Evolutionary conservation across 495 filamentous ascomycete genomes (phyloP).

Genomic region (Cercophora samala): DNA sequence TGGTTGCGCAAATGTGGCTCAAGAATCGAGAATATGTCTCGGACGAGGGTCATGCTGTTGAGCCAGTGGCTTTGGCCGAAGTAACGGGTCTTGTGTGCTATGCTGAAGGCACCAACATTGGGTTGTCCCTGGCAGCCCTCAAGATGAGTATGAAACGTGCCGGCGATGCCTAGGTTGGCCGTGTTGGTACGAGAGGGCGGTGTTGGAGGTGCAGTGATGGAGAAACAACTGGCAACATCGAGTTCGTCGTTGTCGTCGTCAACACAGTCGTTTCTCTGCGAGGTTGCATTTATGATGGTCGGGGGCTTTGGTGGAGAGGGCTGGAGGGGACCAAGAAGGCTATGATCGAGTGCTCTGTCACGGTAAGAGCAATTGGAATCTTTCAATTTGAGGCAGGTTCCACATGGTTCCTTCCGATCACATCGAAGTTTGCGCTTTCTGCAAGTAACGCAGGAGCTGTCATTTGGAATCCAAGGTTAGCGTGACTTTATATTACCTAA

Average conservation of each 20-base stretch:
- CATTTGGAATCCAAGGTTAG: neutral
- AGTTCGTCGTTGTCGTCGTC: neutral
- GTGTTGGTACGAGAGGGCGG: constrained; percentile 23
- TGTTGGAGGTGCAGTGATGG: constrained; percentile 17
- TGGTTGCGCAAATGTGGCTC: constrained; percentile 11
- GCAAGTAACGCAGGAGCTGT: constrained; percentile 35
- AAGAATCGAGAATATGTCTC: constrained; percentile 31
- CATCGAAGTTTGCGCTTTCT: constrained; percentile 38
- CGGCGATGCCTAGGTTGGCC: constrained; percentile 1
- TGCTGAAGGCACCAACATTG: constrained; percentile 25
- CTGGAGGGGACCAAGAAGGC: neutral
- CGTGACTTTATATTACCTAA: neutral
- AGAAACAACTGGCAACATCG: neutral
- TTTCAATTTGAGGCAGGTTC: constrained; percentile 48
- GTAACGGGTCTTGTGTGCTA: constrained; percentile 52
- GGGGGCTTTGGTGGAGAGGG: neutral
- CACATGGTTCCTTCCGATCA: constrained; percentile 37
- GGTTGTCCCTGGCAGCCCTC: constrained; percentile 30
- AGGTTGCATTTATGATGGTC: constrained; percentile 12
- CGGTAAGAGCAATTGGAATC: constrained; percentile 43
- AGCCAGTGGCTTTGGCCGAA: constrained; percentile 60
- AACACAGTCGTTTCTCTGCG: neutral
- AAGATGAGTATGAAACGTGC: constrained; percentile 18
- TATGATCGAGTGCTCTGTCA: constrained; percentile 15
- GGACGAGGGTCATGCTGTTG: constrained; percentile 38